Conservation (phyloP, 2,329 filamentous ascomycete genomes). For the Fusarium praegraminearum region DNA sequence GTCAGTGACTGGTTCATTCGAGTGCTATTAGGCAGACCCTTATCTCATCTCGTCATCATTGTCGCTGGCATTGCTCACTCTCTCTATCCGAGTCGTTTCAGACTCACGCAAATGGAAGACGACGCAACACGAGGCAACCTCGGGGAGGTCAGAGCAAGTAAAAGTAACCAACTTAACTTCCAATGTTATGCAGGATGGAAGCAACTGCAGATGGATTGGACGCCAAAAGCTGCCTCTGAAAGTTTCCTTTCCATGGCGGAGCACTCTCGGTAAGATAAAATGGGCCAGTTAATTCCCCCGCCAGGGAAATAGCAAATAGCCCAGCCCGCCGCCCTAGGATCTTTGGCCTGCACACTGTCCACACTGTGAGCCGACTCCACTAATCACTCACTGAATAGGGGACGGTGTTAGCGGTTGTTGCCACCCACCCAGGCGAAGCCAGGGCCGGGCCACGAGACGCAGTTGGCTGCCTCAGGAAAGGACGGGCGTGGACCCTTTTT, state of each 20-base stretch:
- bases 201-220: constrained; percentile 25
- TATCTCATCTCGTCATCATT: constrained; percentile 45
- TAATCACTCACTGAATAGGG: constrained; percentile 43
- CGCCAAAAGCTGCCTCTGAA: constrained; percentile 36
- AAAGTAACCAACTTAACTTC: constrained; percentile 10
- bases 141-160: constrained; percentile 6
- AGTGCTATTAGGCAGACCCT: constrained; percentile 23
- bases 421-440: constrained; percentile 37
- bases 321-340: constrained; percentile 1
- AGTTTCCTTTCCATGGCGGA: constrained; percentile 38
- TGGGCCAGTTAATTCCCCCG: constrained; percentile 40
- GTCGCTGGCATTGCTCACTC: constrained; percentile 26
- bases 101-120: constrained; percentile 30
- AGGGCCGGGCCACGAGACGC: constrained; percentile 32
- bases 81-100: constrained; percentile 25
- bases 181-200: neutral
- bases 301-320: constrained; percentile 31
- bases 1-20: constrained; percentile 11
- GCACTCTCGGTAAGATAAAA: constrained; percentile 45
- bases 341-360: constrained; percentile 32
- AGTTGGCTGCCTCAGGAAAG: constrained; percentile 48
- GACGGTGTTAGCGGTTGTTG: constrained; percentile 45
- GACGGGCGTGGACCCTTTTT: constrained; percentile 11
- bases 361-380: constrained; percentile 37
- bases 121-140: constrained; percentile 24